Percentiles rank a stretch among this genome's conserved stretches.
phyloP scores from a whole-genome alignment of 345 rosid genomes.

The Anacardium occidentale region DNA sequence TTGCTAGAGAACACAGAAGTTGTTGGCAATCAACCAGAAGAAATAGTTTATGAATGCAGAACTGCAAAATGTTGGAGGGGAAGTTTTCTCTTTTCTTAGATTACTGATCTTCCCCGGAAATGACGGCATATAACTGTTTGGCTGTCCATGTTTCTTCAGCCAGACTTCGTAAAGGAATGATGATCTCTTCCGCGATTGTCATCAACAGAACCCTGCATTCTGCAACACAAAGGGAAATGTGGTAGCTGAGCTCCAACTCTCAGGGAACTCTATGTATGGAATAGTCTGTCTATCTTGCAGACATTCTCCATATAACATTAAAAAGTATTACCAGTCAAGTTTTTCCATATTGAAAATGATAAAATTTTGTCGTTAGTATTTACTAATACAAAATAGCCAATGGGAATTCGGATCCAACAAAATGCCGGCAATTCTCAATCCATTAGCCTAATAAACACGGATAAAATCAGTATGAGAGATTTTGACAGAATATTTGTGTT shows the following conservation, averaged over 20 bases:
- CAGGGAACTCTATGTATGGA: neutral
- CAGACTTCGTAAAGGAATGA: conserved; percentile 34
- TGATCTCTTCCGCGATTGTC: conserved; percentile 46
- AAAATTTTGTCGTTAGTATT: no score
- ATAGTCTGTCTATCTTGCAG: no score
- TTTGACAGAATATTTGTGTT: no score
- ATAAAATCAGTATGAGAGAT: no score
- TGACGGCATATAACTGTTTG: conserved; percentile 31
- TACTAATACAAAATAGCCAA: no score
- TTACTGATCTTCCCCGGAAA: conserved; percentile 33
- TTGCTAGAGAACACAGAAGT: neutral
- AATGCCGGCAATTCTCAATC: no score
- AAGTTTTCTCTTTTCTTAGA: conserved; percentile 1
- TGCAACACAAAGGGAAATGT: conserved; percentile 24
- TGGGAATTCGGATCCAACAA: no score
- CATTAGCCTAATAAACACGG: no score
- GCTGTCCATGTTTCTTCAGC: conserved; percentile 49
- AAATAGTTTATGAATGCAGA: neutral
- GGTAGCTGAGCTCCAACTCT: conserved; percentile 6
- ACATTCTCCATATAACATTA: no score
- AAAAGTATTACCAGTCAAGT: no score
- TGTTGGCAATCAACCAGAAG: neutral
- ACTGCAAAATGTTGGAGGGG: neutral
- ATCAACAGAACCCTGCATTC: conserved; percentile 50
- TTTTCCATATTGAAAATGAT: no score